Base-by-base conservation (phyloP, 2,329 filamentous ascomycete genomes). In the Fusarium graminum region DNA sequence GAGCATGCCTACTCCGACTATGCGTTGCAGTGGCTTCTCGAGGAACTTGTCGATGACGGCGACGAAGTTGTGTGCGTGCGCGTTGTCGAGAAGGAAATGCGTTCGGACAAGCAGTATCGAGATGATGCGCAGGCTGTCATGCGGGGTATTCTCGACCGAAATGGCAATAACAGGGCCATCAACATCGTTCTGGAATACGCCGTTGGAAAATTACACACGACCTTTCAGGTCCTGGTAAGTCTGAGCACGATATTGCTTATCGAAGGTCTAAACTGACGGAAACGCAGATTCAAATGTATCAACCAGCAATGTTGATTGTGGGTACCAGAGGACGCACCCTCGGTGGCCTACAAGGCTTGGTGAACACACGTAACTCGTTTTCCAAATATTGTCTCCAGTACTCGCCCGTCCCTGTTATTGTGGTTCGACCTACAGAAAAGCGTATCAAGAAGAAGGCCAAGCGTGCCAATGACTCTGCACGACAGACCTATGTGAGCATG, bases 311-410 rank as follows among this genome's bases (percentile, higher is more conserved):
- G 80, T 85, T 97, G 22, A 90, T 97, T 28, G 94, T 97, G 16
- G 94, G 94, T 41, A 97, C 94, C 2, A 88, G 91, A 71, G 94
- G 94, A 43, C 87, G 93, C 53, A 94, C 91, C 36, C 83, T 97
- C 3, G 92, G 92, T 32, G 93, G 93, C 26, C 89, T 97, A 57
- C 93, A 97, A 75, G 92, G 92, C 45, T 82, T 97, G 29, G 86
- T 97, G 40, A 92, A 92, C 46, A 86, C 85, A 30, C 81, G 85
- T 41, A 95, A 93, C 66, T 95, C 92, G 0, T 94, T 97, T 42
- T 96, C 92, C 26, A 97, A 97, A 75, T 97, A 97, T 79, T 97
- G 94, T 73, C 84, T 97, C 13, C 94, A 97, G 75, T 94, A 97
- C 76, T 97, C 92, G 3, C 93, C 94, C 0, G 92, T 97, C 2